Evolutionary conservation across 2,329 filamentous ascomycete species (phyloP), one percentile per base, ranked within the genome.

Genomic region (Pyrenochaeta sp.): DNA sequence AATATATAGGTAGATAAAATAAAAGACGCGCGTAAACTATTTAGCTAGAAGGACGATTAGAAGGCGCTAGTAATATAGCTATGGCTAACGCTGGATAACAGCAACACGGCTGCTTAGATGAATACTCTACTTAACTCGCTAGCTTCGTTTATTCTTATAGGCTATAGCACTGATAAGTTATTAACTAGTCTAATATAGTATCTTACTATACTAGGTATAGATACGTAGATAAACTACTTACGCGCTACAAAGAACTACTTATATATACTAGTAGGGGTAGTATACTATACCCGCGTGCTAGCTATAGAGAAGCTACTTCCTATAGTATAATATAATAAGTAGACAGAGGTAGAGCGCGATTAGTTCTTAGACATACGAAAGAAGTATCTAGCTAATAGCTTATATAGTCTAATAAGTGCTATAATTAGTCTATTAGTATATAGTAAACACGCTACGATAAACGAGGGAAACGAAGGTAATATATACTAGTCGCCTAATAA

Each of bases 281-380:
- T 69, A 2, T 67, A 69, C 54, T 69, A 34, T 30, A 45, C 53
- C 4, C 49, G 63, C 3, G 60, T 70, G 34, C 37, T 72, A n/a
- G 54, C n/a, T 10, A 37, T 64, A 30, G 28, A 5, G 9, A 30
- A 30, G 28, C 28, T 30, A 30, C 28, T 30, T 30, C 28, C 28
- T 30, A 30, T 30, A 30, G 28, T 5, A 30, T 30, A 30, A 9
- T 5, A 30, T 30, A 30, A 36, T 36, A 36, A 9, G 6, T 9
- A 36, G 32, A 36, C 3, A 13, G 12, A 36, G 3, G 12, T 6
- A 3, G 12, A 36, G 3, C 12, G 12, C 3, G 12, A 36, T 4
- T 3, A 4, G 32, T 13, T 36, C 3, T 9, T 36, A 36, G 15
- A 40, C 12, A 56, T 54, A 45, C 55, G 59, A 25, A 44, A 44